Percentiles rank a stretch among this genome's conserved stretches.
phyloP scores from a whole-genome alignment of 2,329 filamentous ascomycete genomes.

The Botryotinia narcissicola region DNA sequence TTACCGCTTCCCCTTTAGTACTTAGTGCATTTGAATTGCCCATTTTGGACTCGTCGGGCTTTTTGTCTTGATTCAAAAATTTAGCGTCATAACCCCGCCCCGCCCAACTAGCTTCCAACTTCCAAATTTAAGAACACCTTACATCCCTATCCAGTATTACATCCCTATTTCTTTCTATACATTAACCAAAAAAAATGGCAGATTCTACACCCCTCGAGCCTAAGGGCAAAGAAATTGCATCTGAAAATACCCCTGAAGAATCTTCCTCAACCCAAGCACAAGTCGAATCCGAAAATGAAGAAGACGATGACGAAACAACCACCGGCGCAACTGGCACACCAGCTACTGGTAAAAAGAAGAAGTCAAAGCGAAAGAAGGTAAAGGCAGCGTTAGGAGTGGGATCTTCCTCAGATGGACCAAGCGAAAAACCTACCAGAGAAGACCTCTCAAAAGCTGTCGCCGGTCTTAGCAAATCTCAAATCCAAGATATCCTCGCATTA shows the following conservation, averaged over 20 bases:
- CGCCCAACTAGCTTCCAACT: slow-evolving; percentile 14
- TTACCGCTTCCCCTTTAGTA: not conserved
- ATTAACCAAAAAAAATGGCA: slow-evolving; percentile 41
- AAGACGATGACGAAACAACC: slow-evolving; percentile 39
- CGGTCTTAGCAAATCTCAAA: slow-evolving; percentile 54
- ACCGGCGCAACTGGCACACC: slow-evolving; percentile 33
- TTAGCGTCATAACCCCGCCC: slow-evolving; percentile 15
- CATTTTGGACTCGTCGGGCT: not conserved
- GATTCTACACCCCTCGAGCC: slow-evolving; percentile 62
- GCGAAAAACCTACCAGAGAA: slow-evolving; percentile 44
- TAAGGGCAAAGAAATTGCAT: slow-evolving; percentile 45
- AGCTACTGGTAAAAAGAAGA: slow-evolving; percentile 53
- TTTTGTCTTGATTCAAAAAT: not conserved
- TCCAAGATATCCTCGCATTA: slow-evolving; percentile 66
- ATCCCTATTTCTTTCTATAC: not conserved
- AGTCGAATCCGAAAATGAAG: slow-evolving; percentile 49
- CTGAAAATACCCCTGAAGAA: slow-evolving; percentile 26
- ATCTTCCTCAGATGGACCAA: slow-evolving; percentile 29
- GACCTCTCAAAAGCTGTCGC: slow-evolving; percentile 45
- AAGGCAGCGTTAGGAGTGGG: slow-evolving; percentile 41
- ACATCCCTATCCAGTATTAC: not conserved
- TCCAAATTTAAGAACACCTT: not conserved
- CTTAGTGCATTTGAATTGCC: not conserved
- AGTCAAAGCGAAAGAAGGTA: slow-evolving; percentile 63
- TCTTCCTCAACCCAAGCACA: slow-evolving; percentile 35